These are phyloP conservation scores for Daucus carota DNA, from an alignment of 129 eudicot genomes.

Conservation along the genomic window DH1_v3.0 NC_030384.2:42474001-42474500, in stretches of 20 bases:
- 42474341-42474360: too few relatives aligned
- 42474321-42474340: too few relatives aligned
- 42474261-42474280: slow-evolving; percentile 6
- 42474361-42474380: too few relatives aligned
- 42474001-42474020: slow-evolving; percentile 8
- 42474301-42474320: too few relatives aligned
- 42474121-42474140: background rate
- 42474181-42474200: slow-evolving; percentile 17
- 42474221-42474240: background rate
- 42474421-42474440: too few relatives aligned
- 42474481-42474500: too few relatives aligned
- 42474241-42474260: slow-evolving; percentile 4
- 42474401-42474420: too few relatives aligned
- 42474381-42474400: too few relatives aligned
- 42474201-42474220: slow-evolving; percentile 7
- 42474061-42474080: background rate
- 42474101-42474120: too few relatives aligned
- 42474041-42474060: slow-evolving; percentile 8
- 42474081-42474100: background rate
- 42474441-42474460: too few relatives aligned
- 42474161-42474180: background rate
- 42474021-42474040: slow-evolving; percentile 2
- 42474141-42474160: background rate
- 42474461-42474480: too few relatives aligned
- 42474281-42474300: background rate